Evolutionary conservation across 768 basidiomycete genomes (phyloP).

Genomic region (Pleurotus salmoneostramineus): DNA sequence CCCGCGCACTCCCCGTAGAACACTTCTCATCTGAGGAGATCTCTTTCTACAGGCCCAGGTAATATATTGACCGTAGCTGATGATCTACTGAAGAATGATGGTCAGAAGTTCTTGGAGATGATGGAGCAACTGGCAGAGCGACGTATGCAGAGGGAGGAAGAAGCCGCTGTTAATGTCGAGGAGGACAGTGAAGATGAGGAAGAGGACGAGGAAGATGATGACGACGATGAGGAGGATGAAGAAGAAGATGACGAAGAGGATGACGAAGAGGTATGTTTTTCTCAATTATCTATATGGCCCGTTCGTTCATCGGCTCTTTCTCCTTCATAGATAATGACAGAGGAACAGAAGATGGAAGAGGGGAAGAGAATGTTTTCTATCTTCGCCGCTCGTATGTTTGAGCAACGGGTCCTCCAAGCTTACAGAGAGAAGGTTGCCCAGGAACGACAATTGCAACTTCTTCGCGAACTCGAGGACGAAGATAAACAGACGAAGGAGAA

Average conservation of each 20-base stretch:
- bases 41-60: slow-evolving; percentile 58
- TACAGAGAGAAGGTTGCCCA: slow-evolving; percentile 97
- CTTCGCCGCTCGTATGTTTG: slow-evolving; percentile 99
- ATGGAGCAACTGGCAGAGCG: slow-evolving; percentile 98
- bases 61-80: slow-evolving; percentile 98
- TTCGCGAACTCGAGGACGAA: slow-evolving; percentile 95
- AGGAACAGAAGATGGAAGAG: slow-evolving; percentile 98
- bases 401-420: slow-evolving; percentile 94
- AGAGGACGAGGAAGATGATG: slow-evolving; percentile 30
- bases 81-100: slow-evolving; percentile 97
- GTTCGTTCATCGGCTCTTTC: slow-evolving; percentile 2
- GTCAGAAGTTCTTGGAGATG: slow-evolving; percentile 99
- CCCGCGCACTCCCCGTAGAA: slow-evolving; percentile 3
- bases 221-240: slow-evolving; percentile 54
- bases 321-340: slow-evolving; percentile 66
- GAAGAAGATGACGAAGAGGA: slow-evolving; percentile 61
- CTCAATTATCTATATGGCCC: background rate
- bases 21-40: slow-evolving; percentile 13
- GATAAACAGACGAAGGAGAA: slow-evolving; percentile 81
- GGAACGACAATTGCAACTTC: slow-evolving; percentile 88
- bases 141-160: slow-evolving; percentile 87
- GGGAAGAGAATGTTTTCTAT: slow-evolving; percentile 99
- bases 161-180: slow-evolving; percentile 39
- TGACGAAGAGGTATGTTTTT: slow-evolving; percentile 40
- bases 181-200: slow-evolving; percentile 45